These are phyloP conservation scores for Stentor coeruleus DNA, from an alignment of 73 alveolate genomes.

Conservation along the genomic window DNA sequence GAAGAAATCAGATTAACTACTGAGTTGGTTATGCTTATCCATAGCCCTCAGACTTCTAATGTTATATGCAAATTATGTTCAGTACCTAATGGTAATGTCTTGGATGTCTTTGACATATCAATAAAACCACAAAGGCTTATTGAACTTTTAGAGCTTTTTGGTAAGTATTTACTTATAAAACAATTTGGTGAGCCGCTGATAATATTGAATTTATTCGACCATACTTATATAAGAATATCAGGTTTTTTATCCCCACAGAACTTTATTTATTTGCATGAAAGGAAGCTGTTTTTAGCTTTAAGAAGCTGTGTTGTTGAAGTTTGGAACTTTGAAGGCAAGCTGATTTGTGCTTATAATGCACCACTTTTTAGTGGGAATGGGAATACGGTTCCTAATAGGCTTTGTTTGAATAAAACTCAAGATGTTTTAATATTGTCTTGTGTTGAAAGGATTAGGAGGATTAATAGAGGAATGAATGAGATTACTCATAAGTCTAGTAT, in stretches of 20 bases:
- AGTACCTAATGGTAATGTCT: not conserved
- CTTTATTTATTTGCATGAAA: not conserved
- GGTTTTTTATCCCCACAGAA: slow-evolving; percentile 7
- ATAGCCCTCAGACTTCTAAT: not conserved
- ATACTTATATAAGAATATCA: not conserved
- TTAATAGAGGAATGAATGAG: not conserved
- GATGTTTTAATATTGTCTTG: not conserved
- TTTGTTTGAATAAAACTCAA: not conserved
- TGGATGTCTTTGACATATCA: not conserved
- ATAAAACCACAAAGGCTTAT: not conserved
- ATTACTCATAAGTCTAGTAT: not conserved
- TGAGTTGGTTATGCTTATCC: not conserved
- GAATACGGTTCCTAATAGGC: not conserved
- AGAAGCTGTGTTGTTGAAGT: not conserved
- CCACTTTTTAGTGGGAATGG: not conserved
- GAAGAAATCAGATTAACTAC: slow-evolving; percentile 8
- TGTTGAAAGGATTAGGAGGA: not conserved
- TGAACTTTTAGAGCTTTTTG: slow-evolving; percentile 8
- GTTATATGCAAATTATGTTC: not conserved
- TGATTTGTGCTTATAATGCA: not conserved
- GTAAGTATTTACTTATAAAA: not conserved
- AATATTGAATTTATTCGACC: not conserved
- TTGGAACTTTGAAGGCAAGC: slow-evolving; percentile 13
- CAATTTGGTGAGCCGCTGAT: slow-evolving; percentile 25
- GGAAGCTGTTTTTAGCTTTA: not conserved